Conservation (phyloP, 768 basidiomycete species). For the Mrakia gelida region DNA sequence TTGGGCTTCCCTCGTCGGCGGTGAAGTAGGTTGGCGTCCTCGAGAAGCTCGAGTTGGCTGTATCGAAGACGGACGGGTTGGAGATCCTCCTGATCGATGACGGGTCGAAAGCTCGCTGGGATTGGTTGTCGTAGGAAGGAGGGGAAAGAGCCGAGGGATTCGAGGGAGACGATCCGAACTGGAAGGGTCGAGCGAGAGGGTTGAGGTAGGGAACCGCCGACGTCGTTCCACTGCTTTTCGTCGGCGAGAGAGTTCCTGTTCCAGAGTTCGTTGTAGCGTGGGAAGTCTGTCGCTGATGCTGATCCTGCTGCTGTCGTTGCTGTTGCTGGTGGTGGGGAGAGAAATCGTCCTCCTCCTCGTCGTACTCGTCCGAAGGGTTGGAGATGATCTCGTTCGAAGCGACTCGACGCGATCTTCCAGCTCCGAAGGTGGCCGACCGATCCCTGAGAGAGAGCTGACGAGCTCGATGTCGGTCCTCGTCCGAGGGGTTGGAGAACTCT, state of each 20-base stretch:
- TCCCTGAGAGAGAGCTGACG: neutral
- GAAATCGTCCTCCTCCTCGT: neutral
- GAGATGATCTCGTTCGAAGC: slow-evolving; percentile 14
- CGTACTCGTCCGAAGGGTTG: slow-evolving; percentile 24
- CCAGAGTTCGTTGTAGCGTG: neutral
- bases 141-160: neutral
- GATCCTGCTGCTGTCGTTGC: neutral
- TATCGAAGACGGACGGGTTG: slow-evolving; percentile 3
- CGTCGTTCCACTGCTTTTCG: neutral
- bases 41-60: slow-evolving; percentile 8
- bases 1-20: neutral
- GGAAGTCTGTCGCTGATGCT: neutral
- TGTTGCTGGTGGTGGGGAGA: neutral
- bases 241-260: neutral
- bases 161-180: neutral
- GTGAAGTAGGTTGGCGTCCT: neutral
- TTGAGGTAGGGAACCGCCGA: slow-evolving; percentile 14
- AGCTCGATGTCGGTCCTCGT: slow-evolving; percentile 12
- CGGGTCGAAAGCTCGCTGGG: neutral
- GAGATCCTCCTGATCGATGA: neutral
- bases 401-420: neutral
- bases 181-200: slow-evolving; percentile 15
- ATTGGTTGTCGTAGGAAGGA: neutral
- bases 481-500: slow-evolving; percentile 15
- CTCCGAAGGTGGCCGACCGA: neutral